Evolutionary conservation across 169 alveolate species (phyloP), one percentile per base, ranked within the genome.

Genomic region (Eimeria acervulina): DNA sequence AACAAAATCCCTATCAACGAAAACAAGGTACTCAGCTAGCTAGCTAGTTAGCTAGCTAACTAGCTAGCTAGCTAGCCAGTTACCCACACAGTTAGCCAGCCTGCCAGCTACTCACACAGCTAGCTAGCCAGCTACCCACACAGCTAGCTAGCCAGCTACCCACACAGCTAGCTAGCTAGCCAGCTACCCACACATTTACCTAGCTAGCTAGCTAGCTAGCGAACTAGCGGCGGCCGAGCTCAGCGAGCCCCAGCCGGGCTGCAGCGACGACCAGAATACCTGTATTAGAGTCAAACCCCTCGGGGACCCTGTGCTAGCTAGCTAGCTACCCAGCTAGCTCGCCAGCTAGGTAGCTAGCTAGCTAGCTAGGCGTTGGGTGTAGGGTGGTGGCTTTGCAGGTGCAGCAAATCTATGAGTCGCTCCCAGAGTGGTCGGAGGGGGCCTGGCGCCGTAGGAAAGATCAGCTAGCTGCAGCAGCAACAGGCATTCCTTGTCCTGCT

Each of bases 1-100:
- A 97, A 96, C 1, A 98, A 98, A 95, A 97, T 98, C 19, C 98
- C 97, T 51, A 96, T 97, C 63, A 98, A 98, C 94, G 93, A 94
- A 47, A 94, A 96, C 87, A 96, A 95, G 38, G 96, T 51, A 51
- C 59, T 12, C 59, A 0, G 59, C 7, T 51, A 17, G 59, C 59
- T 51, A 51, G 59, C 59, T 51, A 51, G 59, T 17, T 17, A 51
- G 21, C 7, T 51, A 51, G 21, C 59, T 51, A 51, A 17, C 15
- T 51, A 51, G 7, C 59, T 51, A 17, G 59, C 2, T 51, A 51
- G 59, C 2, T 17, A 51, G 59, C 0, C 7, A 51, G 59, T 12
- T 12, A 47, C 55, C 19, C 7, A 51, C 59, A 0, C 59, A 51
- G 59, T 17, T 51, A 51, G 59, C 59, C 15, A 12, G 2, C 59